Conservation (phyloP, 169 alveolate genomes). For the Eimeria acervulina region DNA sequence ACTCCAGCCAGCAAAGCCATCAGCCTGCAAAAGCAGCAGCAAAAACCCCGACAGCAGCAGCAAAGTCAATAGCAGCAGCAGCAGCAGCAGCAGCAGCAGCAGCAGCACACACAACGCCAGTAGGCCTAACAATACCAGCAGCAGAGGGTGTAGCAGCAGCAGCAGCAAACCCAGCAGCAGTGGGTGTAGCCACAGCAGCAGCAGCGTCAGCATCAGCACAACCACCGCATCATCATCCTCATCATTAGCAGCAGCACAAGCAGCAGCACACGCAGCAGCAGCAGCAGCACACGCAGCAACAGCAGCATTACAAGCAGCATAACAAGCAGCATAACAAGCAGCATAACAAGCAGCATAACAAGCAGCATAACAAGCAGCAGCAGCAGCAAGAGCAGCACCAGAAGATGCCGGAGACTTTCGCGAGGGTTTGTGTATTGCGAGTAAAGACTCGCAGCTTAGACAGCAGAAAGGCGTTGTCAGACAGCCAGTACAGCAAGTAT, state of each 20-base stretch:
- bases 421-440: conserved; percentile 5
- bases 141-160: not conserved
- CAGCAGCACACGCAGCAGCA: not conserved
- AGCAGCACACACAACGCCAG: no score
- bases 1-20: not conserved
- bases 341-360: not conserved
- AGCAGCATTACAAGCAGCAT: not conserved
- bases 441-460: conserved; percentile 13
- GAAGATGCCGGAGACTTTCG: conserved; percentile 56
- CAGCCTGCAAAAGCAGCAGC: conserved; percentile 43
- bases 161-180: not conserved
- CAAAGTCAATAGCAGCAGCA: not conserved
- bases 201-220: not conserved
- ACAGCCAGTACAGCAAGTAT: conserved; percentile 60
- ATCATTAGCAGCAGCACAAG: not conserved
- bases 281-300: not conserved
- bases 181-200: not conserved
- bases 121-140: not conserved
- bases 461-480: conserved; percentile 48
- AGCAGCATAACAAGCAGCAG: conserved; percentile 16
- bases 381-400: conserved; percentile 28
- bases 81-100: conserved; percentile 33
- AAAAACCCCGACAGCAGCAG: no score
- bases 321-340: not conserved
- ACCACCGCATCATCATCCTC: not conserved